phyloP scores from a whole-genome alignment of 257 asterid species.

The Handroanthus guayacan region DNA sequence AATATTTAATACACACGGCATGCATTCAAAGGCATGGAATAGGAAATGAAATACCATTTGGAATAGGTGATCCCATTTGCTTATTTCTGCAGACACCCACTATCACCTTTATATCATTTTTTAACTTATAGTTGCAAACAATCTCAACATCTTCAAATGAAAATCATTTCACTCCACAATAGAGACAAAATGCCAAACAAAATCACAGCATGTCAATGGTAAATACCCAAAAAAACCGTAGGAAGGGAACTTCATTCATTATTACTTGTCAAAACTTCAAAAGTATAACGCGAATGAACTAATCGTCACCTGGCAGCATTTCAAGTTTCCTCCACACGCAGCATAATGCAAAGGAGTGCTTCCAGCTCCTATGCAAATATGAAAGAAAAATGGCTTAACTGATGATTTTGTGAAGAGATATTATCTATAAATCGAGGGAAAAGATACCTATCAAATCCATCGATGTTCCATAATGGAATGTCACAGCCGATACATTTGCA shows the following conservation, averaged over 20 bases:
- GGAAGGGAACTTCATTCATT: background rate
- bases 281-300: background rate
- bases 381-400: background rate
- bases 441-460: slow-evolving; percentile 1
- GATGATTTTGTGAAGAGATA: background rate
- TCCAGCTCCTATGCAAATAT: background rate
- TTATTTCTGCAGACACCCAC: too few species aligned
- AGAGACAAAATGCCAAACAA: too few species aligned
- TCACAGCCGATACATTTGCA: slow-evolving; percentile 4
- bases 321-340: slow-evolving; percentile 5
- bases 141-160: too few species aligned
- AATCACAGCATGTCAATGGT: background rate
- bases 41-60: too few species aligned
- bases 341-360: slow-evolving; percentile 12
- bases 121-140: too few species aligned
- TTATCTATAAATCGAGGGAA: background rate
- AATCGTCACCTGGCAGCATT: background rate
- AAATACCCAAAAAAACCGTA: background rate
- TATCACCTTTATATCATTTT: too few species aligned
- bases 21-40: too few species aligned
- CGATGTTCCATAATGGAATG: slow-evolving; percentile 4
- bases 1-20: too few species aligned
- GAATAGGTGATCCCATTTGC: too few species aligned
- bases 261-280: too few species aligned
- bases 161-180: too few species aligned